A percentile compares a stretch with the other conserved stretches of the same genome.
Evolutionary conservation across 75 land plant species (phyloP).

Genomic region (Ceratopteris richardii): DNA sequence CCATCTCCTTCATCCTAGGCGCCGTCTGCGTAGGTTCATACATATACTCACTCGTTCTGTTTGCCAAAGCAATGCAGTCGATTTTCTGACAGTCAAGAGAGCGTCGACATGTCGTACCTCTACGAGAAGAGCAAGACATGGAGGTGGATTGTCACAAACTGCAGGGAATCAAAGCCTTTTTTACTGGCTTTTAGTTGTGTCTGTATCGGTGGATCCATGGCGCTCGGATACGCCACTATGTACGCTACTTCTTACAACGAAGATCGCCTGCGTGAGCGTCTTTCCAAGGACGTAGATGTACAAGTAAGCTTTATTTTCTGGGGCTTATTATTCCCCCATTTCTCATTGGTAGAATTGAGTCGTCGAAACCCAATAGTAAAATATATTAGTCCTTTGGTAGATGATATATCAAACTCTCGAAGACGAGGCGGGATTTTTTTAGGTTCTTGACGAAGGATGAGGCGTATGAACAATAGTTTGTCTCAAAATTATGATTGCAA

Average conservation of each 20-base stretch:
- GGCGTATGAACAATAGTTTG: too few relatives aligned
- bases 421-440: too few relatives aligned
- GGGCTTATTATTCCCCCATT: too few relatives aligned
- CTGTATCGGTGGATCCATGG: slow-evolving; percentile 65
- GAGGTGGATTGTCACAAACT: slow-evolving; percentile 71
- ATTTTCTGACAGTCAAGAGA: neutral
- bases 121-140: slow-evolving; percentile 84
- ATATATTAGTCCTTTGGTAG: too few relatives aligned
- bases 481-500: too few relatives aligned
- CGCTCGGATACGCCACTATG: slow-evolving; percentile 75
- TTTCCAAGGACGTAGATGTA: slow-evolving; percentile 49
- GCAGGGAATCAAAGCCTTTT: slow-evolving; percentile 69
- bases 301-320: slow-evolving; percentile 19
- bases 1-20: too few relatives aligned
- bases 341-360: too few relatives aligned
- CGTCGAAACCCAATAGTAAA: too few relatives aligned
- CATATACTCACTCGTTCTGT: too few relatives aligned
- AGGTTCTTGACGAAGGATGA: too few relatives aligned
- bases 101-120: slow-evolving; percentile 45
- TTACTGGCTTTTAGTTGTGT: slow-evolving; percentile 60
- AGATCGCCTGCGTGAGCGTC: slow-evolving; percentile 49
- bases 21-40: too few relatives aligned
- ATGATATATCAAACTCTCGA: too few relatives aligned
- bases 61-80: neutral
- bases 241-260: slow-evolving; percentile 48